Base-by-base conservation (phyloP, 495 filamentous ascomycete species). In the Thermochaetoides thermophila region DNA sequence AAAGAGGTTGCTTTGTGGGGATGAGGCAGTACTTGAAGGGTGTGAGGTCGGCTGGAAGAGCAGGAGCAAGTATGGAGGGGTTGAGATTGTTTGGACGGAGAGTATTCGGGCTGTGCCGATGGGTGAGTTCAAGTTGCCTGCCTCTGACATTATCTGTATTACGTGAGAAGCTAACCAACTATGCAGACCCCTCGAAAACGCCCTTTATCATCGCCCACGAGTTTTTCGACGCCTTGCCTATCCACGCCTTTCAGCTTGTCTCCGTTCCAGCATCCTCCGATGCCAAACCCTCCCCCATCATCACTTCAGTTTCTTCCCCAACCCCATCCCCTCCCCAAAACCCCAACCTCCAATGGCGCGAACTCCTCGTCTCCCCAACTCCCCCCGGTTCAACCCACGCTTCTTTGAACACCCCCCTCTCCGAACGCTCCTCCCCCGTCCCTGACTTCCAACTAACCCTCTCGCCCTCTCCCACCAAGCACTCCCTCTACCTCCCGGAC, bases 141-240 rank as follows among this genome's bases (percentile, higher is more conserved):
- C 50, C 55, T 49, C 28, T 22, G 26, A 12, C 12, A 21, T 14
- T 0, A 23, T 14, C 38, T 4, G 28, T 17, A 15, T 36, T 39
- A 15, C 11, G 28, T 34, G 17, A 31, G 34, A 7, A 35, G 15
- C n/a, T 41, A 19, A 35, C 31, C 13, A 17, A 13, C 7, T n/a
- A 32, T n/a, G 4, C 37, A 55, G 60, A 64, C 47, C 56, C 63
- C 38, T 61, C 40, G 37, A 84, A 82, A 44, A 81, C 75, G 11
- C 86, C 89, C 1, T 89, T 94, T 56, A 89, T 96, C 31, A 69
- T 95, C 22, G 89, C 87, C 8, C 89, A 97, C 52, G 89, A 97
- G 52, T 95, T 97, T 64, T 96, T 97, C 56, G 89, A 97, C 48
- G 89, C 89, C n/a, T 78, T 96, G 5, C 89, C 89, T 23, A 93